Evolutionary conservation across 2,329 filamentous ascomycete species (phyloP).

Genomic region (Hymenoscyphus fructigenus): DNA sequence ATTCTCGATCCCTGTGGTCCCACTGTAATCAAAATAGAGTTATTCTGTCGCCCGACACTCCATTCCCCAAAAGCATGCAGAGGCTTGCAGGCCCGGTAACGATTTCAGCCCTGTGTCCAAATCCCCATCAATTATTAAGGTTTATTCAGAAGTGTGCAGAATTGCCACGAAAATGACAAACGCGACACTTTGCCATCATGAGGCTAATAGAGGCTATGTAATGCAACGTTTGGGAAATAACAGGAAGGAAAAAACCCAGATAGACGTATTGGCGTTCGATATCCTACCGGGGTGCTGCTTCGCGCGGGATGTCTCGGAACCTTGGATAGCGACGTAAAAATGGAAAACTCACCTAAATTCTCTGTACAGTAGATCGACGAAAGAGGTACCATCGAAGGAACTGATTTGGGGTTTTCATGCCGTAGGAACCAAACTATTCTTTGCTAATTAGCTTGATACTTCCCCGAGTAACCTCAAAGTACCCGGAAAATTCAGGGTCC

Average conservation of each 20-base stretch:
- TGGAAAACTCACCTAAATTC: neutral
- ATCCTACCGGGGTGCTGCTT: neutral
- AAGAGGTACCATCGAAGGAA: neutral
- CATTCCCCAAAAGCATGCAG: neutral
- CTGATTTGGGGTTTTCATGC: neutral
- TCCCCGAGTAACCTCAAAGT: neutral
- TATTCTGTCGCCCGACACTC: neutral
- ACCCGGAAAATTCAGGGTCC: neutral
- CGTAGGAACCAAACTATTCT: neutral
- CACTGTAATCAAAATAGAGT: neutral
- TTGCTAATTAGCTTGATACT: neutral
- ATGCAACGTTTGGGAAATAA: neutral
- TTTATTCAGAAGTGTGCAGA: neutral
- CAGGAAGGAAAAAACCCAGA: neutral
- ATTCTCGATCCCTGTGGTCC: neutral
- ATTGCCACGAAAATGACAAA: conserved; percentile 2
- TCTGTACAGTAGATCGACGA: neutral
- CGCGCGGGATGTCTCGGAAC: neutral
- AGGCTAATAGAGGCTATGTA: neutral
- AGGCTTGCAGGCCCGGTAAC: neutral
- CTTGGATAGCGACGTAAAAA: neutral
- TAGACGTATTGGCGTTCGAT: neutral
- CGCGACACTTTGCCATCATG: neutral
- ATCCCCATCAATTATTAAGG: neutral
- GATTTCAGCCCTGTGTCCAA: neutral